Conservation (phyloP, 2,329 filamentous ascomycete species). For the Helotiales sp. region DNA sequence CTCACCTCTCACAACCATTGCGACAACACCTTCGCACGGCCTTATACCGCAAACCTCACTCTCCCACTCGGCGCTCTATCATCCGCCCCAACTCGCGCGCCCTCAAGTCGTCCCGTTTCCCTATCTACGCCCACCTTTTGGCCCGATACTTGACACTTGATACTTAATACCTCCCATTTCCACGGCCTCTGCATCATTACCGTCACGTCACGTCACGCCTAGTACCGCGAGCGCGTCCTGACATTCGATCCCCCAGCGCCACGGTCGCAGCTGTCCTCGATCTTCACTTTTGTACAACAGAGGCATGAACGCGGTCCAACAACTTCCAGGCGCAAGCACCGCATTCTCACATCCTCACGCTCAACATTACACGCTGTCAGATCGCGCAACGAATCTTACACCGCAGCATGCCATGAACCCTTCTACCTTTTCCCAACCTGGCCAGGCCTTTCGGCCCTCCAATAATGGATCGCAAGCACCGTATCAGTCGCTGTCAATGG, state of each 20-base stretch:
- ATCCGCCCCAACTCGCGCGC: constrained; percentile 15
- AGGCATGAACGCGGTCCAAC: constrained; percentile 38
- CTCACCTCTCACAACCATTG: constrained; percentile 33
- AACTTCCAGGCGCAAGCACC: constrained; percentile 30
- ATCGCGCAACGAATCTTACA: constrained; percentile 35
- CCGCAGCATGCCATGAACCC: constrained; percentile 45
- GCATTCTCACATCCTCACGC: constrained; percentile 26
- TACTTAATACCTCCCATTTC: constrained; percentile 10
- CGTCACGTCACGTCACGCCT: constrained; percentile 22
- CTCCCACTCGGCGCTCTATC: constrained; percentile 8
- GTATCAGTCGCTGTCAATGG: constrained; percentile 42
- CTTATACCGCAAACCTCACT: background rate
- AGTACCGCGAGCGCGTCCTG: constrained; percentile 27
- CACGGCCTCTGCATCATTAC: constrained; percentile 12
- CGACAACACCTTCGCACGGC: background rate
- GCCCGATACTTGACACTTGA: constrained; percentile 7
- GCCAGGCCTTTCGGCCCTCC: constrained; percentile 39
- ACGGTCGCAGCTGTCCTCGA: constrained; percentile 20
- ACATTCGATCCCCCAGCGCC: constrained; percentile 10
- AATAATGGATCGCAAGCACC: constrained; percentile 40
- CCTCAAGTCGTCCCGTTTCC: constrained; percentile 15
- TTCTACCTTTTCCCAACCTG: constrained; percentile 41
- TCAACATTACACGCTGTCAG: constrained; percentile 26
- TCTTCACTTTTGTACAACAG: constrained; percentile 28
- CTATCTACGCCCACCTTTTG: background rate